phyloP scores from a whole-genome alignment of 345 rosid genomes.

The Syzygium jambos region DNA sequence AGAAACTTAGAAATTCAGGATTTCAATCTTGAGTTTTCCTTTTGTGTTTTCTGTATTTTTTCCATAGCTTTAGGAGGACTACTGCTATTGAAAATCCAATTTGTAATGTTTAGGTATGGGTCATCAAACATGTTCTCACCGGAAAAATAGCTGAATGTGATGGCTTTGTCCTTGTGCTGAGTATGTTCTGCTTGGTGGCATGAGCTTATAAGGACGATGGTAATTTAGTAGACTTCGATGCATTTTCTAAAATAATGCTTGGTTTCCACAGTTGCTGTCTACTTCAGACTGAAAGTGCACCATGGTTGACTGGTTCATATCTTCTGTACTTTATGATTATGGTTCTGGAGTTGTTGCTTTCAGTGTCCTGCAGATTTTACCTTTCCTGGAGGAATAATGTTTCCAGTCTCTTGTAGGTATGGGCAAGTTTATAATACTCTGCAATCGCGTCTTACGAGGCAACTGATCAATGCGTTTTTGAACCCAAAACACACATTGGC shows the following conservation, averaged over 20 bases:
- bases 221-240: neutral
- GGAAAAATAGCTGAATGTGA: neutral
- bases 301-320: neutral
- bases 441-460: constrained; percentile 87
- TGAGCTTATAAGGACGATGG: neutral
- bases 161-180: neutral
- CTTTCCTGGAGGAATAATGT: neutral
- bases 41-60: neutral
- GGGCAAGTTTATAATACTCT: constrained; percentile 74
- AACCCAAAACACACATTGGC: constrained; percentile 82
- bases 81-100: neutral
- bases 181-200: neutral
- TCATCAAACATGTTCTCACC: neutral
- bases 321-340: neutral
- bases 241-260: neutral
- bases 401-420: constrained; percentile 40
- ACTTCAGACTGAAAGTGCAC: neutral
- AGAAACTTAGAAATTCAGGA: neutral
- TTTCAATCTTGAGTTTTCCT: neutral
- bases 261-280: neutral
- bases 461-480: constrained; percentile 77
- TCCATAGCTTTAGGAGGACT: neutral
- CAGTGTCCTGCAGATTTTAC: neutral
- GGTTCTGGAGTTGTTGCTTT: neutral
- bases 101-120: neutral